phyloP scores from a whole-genome alignment of 192 early-diverging fungal species.

The Coemansia sp. region DNA sequence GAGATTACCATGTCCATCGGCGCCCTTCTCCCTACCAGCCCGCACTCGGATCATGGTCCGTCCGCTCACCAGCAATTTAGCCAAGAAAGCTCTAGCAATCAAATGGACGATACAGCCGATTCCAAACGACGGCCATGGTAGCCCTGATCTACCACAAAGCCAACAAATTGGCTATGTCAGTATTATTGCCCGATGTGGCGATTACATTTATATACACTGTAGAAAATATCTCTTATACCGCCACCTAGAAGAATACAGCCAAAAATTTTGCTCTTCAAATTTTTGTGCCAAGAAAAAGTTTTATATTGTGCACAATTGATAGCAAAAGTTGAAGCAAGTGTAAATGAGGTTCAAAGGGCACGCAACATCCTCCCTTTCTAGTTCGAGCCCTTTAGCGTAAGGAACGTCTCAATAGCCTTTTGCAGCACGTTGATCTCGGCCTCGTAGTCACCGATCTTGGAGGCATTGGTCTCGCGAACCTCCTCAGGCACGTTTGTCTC shows the following conservation, averaged over 20 bases:
- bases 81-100: neutral
- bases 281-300: neutral
- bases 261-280: too few species aligned
- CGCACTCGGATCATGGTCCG: conserved; percentile 14
- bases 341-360: neutral
- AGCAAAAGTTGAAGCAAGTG: neutral
- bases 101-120: conserved; percentile 1
- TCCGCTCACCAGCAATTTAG: neutral
- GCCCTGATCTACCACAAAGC: neutral
- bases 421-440: conserved; percentile 75
- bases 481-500: conserved; percentile 67
- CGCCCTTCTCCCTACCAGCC: conserved; percentile 27
- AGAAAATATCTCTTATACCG: neutral
- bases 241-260: neutral
- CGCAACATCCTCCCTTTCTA: conserved; percentile 11
- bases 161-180: neutral
- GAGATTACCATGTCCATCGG: conserved; percentile 51
- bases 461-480: conserved; percentile 69
- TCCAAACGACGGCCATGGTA: conserved; percentile 39
- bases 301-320: neutral
- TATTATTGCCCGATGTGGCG: neutral
- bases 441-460: conserved; percentile 72
- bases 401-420: conserved; percentile 69
- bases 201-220: too few species aligned
- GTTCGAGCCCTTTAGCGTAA: conserved; percentile 58